Evolutionary conservation across 176 grass and related monocot species (phyloP).

Genomic region (Aegilops bicornis): DNA sequence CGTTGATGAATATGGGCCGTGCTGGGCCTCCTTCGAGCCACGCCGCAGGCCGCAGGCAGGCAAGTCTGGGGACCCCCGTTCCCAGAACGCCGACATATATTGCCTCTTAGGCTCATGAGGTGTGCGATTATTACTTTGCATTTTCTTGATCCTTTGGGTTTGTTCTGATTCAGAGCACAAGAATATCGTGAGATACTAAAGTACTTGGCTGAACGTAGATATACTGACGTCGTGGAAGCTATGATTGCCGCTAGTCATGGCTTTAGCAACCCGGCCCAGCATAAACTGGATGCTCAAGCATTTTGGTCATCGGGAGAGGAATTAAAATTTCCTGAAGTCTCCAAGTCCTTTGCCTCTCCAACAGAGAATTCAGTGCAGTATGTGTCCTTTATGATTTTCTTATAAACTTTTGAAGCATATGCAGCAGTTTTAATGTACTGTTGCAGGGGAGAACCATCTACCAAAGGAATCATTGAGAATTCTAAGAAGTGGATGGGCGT

Average conservation of each 20-base stretch:
- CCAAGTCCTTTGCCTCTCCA: background rate
- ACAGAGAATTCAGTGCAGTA: background rate
- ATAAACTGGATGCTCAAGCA: background rate
- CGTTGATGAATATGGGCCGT: no score
- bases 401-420: background rate
- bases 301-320: background rate
- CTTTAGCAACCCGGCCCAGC: background rate
- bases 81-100: no score
- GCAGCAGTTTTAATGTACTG: background rate
- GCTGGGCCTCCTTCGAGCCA: no score
- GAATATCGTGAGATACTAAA: no score
- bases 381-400: background rate
- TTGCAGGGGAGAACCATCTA: conserved; percentile 2
- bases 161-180: no score
- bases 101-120: no score
- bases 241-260: background rate
- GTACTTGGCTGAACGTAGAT: no score
- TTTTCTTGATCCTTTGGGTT: no score
- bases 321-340: background rate
- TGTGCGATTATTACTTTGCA: no score
- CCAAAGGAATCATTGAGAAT: background rate
- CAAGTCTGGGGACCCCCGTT: no score
- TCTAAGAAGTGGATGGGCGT: conserved; percentile 3
- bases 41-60: no score
- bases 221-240: background rate